phyloP scores from a whole-genome alignment of 2,329 filamentous ascomycete species.

The Pseudogymnoascus sp. region DNA sequence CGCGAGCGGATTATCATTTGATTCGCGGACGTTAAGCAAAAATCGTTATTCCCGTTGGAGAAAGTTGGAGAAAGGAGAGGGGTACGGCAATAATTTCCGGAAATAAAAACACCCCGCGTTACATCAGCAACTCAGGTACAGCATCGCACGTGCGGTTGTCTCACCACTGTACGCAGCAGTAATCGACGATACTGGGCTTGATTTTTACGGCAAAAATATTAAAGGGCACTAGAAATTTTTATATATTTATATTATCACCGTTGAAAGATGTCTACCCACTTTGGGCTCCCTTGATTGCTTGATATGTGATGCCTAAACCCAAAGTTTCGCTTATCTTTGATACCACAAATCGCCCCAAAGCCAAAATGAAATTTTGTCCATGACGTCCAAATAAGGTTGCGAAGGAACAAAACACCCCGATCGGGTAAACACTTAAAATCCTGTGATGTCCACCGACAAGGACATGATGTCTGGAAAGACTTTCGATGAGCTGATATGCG shows the following conservation, averaged over 20 bases:
- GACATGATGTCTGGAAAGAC: background rate
- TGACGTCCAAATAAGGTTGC: conserved; percentile 5
- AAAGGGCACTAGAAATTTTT: background rate
- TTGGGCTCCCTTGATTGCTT: background rate
- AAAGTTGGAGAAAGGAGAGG: conserved; percentile 1
- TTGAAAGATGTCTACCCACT: background rate
- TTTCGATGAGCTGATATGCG: conserved; percentile 3
- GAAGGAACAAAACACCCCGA: background rate
- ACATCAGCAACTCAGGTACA: background rate
- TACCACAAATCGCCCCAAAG: background rate
- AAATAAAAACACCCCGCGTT: background rate
- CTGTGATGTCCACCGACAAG: background rate
- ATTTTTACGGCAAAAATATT: background rate
- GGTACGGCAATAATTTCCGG: background rate
- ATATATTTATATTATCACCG: background rate
- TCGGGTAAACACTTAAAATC: background rate
- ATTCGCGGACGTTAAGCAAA: background rate
- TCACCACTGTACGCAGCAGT: background rate
- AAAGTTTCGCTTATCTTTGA: conserved; percentile 8
- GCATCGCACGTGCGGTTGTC: background rate
- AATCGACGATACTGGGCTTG: background rate
- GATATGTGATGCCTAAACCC: background rate
- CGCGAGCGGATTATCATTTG: background rate
- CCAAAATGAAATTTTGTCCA: background rate
- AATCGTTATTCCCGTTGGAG: conserved; percentile 6